phyloP scores from a whole-genome alignment of 208 protist species.

The Trypanosoma cruzi region DNA sequence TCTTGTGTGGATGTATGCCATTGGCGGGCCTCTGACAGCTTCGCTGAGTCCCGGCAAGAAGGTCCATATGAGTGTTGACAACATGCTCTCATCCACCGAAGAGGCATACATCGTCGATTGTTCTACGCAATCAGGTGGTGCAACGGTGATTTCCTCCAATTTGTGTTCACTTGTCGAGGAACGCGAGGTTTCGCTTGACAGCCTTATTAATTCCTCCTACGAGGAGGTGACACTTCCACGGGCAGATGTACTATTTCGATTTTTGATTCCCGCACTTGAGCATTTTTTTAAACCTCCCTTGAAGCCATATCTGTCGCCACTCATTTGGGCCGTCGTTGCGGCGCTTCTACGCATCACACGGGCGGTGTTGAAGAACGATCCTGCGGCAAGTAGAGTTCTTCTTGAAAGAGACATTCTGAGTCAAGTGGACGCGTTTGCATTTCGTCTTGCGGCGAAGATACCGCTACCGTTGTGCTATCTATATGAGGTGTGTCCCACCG shows the following conservation, averaged over 20 bases:
- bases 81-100: slow-evolving; percentile 20
- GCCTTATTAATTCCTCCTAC: slow-evolving; percentile 26
- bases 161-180: slow-evolving; percentile 16
- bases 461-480: slow-evolving; percentile 52
- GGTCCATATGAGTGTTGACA: slow-evolving; percentile 20
- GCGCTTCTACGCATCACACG: slow-evolving; percentile 43
- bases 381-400: slow-evolving; percentile 44
- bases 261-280: slow-evolving; percentile 27
- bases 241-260: slow-evolving; percentile 25
- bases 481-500: slow-evolving; percentile 37
- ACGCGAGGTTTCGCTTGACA: slow-evolving; percentile 26
- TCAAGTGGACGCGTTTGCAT: slow-evolving; percentile 43
- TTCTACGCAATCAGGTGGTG: slow-evolving; percentile 6
- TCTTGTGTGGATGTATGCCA: slow-evolving; percentile 27
- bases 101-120: slow-evolving; percentile 31
- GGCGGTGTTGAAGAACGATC: slow-evolving; percentile 40
- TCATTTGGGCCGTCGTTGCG: slow-evolving; percentile 32
- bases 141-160: slow-evolving; percentile 8
- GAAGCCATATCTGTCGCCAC: slow-evolving; percentile 13
- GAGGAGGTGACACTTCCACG: slow-evolving; percentile 24
- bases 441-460: slow-evolving; percentile 35
- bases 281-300: slow-evolving; percentile 18
- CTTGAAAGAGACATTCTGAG: slow-evolving; percentile 40
- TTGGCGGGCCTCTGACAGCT: slow-evolving; percentile 18
- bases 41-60: slow-evolving; percentile 18